phyloP scores from a whole-genome alignment of 768 basidiomycete species.

The Melanogaster broomeanus region DNA sequence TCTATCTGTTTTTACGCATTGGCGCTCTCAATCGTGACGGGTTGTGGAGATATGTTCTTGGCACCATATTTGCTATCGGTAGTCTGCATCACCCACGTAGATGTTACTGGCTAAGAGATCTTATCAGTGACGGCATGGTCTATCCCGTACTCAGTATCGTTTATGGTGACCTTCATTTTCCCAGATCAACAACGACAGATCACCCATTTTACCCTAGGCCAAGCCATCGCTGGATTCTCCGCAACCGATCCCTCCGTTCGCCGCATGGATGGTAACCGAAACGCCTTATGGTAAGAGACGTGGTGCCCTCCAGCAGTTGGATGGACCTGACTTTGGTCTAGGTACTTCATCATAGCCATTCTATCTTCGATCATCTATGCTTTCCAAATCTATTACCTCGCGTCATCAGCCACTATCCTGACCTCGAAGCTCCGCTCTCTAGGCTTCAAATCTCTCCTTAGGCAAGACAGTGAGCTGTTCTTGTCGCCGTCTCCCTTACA shows the following conservation, averaged over 20 bases:
- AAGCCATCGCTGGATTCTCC: constrained; percentile 62
- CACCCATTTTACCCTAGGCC: constrained; percentile 36
- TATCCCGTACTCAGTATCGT: constrained; percentile 76
- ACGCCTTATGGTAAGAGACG: constrained; percentile 59
- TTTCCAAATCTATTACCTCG: constrained; percentile 72
- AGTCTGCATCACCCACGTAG: constrained; percentile 4
- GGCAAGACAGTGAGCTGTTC: constrained; percentile 74
- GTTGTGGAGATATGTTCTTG: constrained; percentile 61
- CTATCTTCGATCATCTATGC: constrained; percentile 60
- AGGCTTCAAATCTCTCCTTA: constrained; percentile 77
- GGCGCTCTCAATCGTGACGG: constrained; percentile 60
- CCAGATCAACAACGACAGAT: background rate
- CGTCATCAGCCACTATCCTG: constrained; percentile 65
- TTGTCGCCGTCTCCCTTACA: background rate
- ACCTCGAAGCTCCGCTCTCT: constrained; percentile 69
- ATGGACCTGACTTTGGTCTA: constrained; percentile 25
- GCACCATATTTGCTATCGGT: constrained; percentile 53
- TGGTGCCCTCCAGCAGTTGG: constrained; percentile 1
- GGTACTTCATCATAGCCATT: constrained; percentile 82
- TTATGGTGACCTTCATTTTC: constrained; percentile 39
- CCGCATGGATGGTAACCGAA: constrained; percentile 61
- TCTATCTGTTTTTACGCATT: constrained; percentile 72
- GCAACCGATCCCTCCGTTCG: constrained; percentile 38
- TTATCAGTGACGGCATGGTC: constrained; percentile 55
- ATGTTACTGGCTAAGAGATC: background rate